Evolutionary conservation across 148 eudicot species (phyloP).

Genomic region (Suaeda aralocaspica): DNA sequence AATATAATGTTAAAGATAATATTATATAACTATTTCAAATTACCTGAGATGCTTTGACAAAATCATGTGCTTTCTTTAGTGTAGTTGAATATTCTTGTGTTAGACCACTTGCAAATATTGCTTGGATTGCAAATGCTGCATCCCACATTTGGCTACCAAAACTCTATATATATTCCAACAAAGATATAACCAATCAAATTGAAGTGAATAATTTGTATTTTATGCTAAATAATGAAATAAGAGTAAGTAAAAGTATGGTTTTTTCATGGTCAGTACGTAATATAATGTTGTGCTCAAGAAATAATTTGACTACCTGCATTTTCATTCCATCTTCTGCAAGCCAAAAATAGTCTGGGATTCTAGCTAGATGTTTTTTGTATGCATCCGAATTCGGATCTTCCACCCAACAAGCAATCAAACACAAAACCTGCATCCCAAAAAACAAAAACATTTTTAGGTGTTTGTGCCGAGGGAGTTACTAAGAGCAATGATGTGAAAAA

Average conservation of each 20-base stretch:
- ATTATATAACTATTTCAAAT: no score
- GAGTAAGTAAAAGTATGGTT: no score
- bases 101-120: constrained; percentile 39
- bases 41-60: constrained; percentile 57
- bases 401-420: constrained; percentile 65
- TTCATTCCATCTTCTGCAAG: constrained; percentile 72
- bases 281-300: no score
- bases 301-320: constrained; percentile 67
- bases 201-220: no score
- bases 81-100: constrained; percentile 34
- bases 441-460: no score
- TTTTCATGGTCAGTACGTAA: no score
- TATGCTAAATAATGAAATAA: no score
- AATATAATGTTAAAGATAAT: no score
- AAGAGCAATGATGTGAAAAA: no score
- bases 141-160: constrained; percentile 65
- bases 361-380: constrained; percentile 53
- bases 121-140: constrained; percentile 43
- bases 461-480: no score
- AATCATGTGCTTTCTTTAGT: constrained; percentile 46
- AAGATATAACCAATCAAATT: no score
- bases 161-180: no score
- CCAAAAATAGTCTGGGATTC: constrained; percentile 65
- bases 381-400: constrained; percentile 64
- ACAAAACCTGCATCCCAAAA: constrained; percentile 35